Conservation (phyloP, 768 basidiomycete genomes). For the Boletellus ananas region DNA sequence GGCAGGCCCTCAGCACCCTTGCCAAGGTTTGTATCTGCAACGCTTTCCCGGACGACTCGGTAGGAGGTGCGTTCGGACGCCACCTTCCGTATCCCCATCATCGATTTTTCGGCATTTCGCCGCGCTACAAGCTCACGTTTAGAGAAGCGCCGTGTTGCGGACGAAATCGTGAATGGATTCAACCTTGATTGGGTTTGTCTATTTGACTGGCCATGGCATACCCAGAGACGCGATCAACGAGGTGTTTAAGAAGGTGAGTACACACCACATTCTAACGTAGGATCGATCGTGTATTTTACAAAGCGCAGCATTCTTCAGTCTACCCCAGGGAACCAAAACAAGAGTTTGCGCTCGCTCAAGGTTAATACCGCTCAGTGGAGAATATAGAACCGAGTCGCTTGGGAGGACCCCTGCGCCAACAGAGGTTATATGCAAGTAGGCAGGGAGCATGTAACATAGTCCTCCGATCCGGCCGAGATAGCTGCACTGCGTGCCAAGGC, state of each 20-base stretch:
- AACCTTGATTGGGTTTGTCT: conserved; percentile 79
- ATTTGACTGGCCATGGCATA: conserved; percentile 74
- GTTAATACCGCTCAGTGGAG: background rate
- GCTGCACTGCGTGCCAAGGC: conserved; percentile 66
- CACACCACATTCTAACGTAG: no score
- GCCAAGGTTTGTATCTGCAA: conserved; percentile 17
- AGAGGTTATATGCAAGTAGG: conserved; percentile 80
- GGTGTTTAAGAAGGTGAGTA: conserved; percentile 60
- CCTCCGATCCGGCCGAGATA: conserved; percentile 67
- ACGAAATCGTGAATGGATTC: conserved; percentile 70
- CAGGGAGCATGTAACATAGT: conserved; percentile 78
- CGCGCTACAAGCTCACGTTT: conserved; percentile 41
- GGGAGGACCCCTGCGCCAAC: conserved; percentile 84
- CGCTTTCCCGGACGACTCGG: background rate
- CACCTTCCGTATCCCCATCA: conserved; percentile 65
- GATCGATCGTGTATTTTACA: conserved; percentile 23
- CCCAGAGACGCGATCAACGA: conserved; percentile 49
- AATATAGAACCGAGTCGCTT: conserved; percentile 58
- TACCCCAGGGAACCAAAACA: conserved; percentile 63
- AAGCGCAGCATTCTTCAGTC: conserved; percentile 73
- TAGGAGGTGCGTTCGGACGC: conserved; percentile 36
- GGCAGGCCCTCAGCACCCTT: conserved; percentile 20
- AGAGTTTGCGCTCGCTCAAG: background rate
- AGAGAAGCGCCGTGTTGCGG: conserved; percentile 61
- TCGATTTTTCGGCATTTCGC: conserved; percentile 72